Conservation (phyloP, 371 early-diverging fungal species). For the Lichtheimia corymbifera region DNA sequence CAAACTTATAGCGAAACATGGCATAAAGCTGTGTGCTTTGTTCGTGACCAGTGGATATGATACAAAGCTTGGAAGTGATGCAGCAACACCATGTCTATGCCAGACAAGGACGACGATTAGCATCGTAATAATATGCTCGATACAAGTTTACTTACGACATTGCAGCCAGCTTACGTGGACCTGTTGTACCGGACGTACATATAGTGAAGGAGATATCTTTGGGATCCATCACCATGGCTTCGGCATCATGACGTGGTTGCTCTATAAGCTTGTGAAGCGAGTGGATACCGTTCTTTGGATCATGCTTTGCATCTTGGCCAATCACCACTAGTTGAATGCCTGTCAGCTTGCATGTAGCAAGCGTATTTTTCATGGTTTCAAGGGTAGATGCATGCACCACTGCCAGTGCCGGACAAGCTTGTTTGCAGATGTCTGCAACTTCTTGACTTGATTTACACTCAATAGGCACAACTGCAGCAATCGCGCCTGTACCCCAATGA, state of each 20-base stretch:
- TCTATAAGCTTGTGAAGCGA: too few species aligned
- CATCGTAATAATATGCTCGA: too few species aligned
- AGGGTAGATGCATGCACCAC: neutral
- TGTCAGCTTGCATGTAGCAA: neutral
- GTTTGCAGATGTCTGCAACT: neutral
- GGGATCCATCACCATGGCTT: neutral
- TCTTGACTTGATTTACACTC: neutral
- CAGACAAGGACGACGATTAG: neutral
- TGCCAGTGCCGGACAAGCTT: neutral
- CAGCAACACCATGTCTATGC: neutral
- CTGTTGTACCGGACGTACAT: neutral
- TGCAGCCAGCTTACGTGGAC: neutral
- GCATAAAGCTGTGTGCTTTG: neutral
- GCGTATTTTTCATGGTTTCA: neutral
- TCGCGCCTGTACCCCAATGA: neutral
- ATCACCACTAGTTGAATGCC: neutral
- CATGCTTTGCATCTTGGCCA: neutral
- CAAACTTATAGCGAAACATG: neutral
- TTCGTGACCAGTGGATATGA: neutral
- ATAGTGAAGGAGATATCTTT: neutral
- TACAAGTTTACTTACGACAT: neutral
- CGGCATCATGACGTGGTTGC: neutral
- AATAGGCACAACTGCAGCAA: neutral
- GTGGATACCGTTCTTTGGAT: neutral
- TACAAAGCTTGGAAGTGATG: neutral